Conservation (phyloP, 768 basidiomycete genomes). For the Clavaria fumosa region DNA sequence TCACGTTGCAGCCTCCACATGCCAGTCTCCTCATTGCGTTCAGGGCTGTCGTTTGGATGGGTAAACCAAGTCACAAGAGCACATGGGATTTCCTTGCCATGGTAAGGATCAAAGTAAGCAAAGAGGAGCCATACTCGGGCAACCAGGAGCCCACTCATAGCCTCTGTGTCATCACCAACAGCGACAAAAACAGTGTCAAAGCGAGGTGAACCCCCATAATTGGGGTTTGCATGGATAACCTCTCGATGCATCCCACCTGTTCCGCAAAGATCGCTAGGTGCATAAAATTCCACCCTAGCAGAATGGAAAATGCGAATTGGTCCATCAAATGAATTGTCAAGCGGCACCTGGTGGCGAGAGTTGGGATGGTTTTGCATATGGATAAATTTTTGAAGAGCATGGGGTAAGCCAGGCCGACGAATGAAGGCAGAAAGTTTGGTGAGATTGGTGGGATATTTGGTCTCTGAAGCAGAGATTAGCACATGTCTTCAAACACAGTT, state of each 20-base stretch:
- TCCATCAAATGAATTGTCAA: neutral
- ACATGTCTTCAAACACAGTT: too few species aligned
- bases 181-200: neutral
- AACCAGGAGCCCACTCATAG: constrained; percentile 16
- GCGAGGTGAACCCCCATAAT: constrained; percentile 6
- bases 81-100: constrained; percentile 6
- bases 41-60: neutral
- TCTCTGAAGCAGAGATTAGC: too few species aligned
- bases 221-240: constrained; percentile 14
- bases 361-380: too few species aligned
- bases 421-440: constrained; percentile 1
- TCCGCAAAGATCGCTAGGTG: constrained; percentile 14
- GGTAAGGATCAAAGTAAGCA: constrained; percentile 2
- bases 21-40: constrained; percentile 8
- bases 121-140: constrained; percentile 18
- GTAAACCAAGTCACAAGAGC: constrained; percentile 9
- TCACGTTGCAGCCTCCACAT: constrained; percentile 12
- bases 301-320: constrained; percentile 3
- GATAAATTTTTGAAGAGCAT: constrained; percentile 15
- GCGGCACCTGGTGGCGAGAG: neutral
- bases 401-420: constrained; percentile 11
- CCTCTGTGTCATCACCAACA: constrained; percentile 1
- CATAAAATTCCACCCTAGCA: constrained; percentile 10
- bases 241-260: constrained; percentile 14
- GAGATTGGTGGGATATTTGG: neutral